Base-by-base conservation (phyloP, 352 stramenopile species). In the Phytophthora pluvialis region DNA sequence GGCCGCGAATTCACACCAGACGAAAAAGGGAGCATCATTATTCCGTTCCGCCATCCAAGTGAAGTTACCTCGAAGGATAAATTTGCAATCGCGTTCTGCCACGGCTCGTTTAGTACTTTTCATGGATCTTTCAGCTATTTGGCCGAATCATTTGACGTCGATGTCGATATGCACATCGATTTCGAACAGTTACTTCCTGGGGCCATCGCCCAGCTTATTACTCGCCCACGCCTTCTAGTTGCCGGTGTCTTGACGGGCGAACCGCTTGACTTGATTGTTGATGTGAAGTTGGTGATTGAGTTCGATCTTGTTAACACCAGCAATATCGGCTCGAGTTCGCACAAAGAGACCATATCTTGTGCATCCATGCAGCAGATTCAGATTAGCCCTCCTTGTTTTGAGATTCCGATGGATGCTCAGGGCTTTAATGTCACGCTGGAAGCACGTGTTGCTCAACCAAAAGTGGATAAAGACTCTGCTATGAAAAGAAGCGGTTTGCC, bases 171-270 rank as follows among this genome's bases (percentile, higher is more conserved):
- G 59, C 60, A 79, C 46, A 77, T 88, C 16, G 81, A 90, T 45
- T 52, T 13, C 5, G 78, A 90, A 44, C 78, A 90, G 42, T 67
- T 90, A 26, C 47, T 83, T 40, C 76, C 81, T 44, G 78, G 77
- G 26, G 62, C 50, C 28, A 67, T 63, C 8, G 73, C 72, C 3
- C 69, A 75, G 15, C 50, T 86, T 25, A 18, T 79, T 26, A 68
- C 57, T 21, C 60, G 45, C 12, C 76, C 75, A 7, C 46, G 48
- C 9, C 11, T 83, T 3, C 31, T 54, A 2, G 61, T 82, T 72
- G 26, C 46, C 36, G 57, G 53, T 31, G 44, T 75, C 47, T 46
- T 36, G 15, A 69, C 50, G 11, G 48, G 62, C n/a, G 63, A 70
- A 31, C 12, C 63, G 3, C 43, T 74, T 16, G 35, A 49, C 11